These are phyloP conservation scores for Eimeria tenella DNA, from an alignment of 169 alveolate species.

Conservation along the genomic window DNA sequence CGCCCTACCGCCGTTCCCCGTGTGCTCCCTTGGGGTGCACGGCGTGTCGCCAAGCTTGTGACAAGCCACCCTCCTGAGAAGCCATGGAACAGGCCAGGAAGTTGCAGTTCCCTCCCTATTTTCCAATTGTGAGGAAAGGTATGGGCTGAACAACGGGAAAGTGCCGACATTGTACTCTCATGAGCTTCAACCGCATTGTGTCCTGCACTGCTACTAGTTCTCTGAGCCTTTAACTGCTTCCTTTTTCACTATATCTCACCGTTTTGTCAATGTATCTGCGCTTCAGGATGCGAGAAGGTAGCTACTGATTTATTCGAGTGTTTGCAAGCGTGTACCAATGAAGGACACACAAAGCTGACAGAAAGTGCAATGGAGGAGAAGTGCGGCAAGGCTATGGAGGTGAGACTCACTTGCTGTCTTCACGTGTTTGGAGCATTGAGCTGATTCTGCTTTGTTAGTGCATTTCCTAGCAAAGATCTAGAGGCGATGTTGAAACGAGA, in stretches of 20 bases:
- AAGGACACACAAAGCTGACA: slow-evolving; percentile 1
- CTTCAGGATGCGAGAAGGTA: slow-evolving; percentile 50
- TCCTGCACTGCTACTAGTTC: neutral
- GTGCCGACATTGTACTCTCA: neutral
- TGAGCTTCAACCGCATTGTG: neutral
- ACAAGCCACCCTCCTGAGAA: neutral
- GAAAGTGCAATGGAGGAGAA: neutral
- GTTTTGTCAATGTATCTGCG: neutral
- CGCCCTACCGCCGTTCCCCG: neutral
- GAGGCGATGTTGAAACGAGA: too few relatives aligned
- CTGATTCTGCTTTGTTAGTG: too few relatives aligned
- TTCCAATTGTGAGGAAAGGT: slow-evolving; percentile 65
- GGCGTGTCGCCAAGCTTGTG: neutral
- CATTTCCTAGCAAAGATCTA: too few relatives aligned
- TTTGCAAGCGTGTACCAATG: slow-evolving; percentile 9
- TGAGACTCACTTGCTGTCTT: neutral
- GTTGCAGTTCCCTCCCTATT: slow-evolving; percentile 49
- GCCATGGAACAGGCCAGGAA: neutral
- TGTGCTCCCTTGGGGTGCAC: neutral
- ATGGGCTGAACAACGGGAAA: neutral
- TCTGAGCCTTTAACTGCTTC: neutral
- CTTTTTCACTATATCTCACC: neutral
- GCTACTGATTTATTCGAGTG: slow-evolving; percentile 27
- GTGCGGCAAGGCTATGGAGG: slow-evolving; percentile 44
- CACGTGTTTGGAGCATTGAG: too few relatives aligned